Evolutionary conservation across 176 grass and related monocot species (phyloP).

Genomic region (Coix lacrymajobi): DNA sequence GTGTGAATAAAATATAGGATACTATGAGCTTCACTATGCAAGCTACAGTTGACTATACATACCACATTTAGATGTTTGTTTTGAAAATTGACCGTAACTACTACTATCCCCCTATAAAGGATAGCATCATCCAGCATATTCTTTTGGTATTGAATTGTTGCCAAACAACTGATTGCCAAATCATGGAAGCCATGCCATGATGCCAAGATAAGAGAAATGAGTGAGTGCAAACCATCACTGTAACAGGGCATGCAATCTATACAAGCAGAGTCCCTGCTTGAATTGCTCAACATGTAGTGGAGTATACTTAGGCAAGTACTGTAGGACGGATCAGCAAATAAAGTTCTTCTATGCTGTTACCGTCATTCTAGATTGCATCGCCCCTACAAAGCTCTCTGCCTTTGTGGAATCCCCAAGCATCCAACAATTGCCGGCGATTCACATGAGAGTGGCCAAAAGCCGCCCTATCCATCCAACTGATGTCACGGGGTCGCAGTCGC

Average conservation of each 20-base stretch:
- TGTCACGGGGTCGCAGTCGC: slow-evolving; percentile 21
- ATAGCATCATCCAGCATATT: not conserved
- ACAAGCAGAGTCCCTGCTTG: not conserved
- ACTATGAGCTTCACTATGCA: not conserved
- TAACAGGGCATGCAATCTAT: not conserved
- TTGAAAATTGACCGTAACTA: not conserved
- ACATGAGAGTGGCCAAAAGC: slow-evolving; percentile 51
- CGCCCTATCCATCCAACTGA: slow-evolving; percentile 25
- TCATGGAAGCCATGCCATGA: not conserved
- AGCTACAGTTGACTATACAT: not conserved
- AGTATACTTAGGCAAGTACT: not conserved
- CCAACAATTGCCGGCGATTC: slow-evolving; percentile 19
- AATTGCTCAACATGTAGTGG: not conserved
- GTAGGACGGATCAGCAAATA: not conserved
- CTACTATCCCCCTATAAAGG: not conserved
- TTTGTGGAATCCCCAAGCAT: not conserved
- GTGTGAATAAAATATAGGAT: not conserved
- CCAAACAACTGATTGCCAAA: not conserved
- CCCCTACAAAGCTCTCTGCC: not conserved
- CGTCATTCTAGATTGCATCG: not conserved
- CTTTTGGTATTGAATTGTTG: not conserved
- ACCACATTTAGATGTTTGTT: not conserved
- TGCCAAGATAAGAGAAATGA: not conserved
- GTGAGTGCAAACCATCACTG: not conserved
- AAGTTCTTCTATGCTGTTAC: not conserved